A percentile compares a stretch with the other conserved stretches of the same genome.
Evolutionary conservation across 495 filamentous ascomycete species (phyloP).

Genomic region (Xeromyces bisporus): DNA sequence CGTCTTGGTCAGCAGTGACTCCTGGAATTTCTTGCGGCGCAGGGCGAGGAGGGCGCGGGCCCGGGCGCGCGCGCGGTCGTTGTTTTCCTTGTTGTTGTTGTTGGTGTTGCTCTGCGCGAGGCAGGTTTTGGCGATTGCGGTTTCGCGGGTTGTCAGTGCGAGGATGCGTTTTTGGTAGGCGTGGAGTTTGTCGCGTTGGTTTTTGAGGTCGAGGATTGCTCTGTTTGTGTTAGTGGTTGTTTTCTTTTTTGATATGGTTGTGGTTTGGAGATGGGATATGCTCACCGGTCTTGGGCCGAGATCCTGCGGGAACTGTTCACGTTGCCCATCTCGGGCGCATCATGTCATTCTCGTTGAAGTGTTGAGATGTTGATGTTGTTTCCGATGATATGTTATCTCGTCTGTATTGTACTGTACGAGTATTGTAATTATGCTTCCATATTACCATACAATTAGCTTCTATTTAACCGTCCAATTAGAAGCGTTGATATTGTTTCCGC

Average conservation of each 20-base stretch:
- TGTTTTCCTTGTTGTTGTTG: no score
- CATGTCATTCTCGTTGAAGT: slow-evolving; percentile 13
- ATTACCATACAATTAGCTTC: not conserved
- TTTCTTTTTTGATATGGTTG: not conserved
- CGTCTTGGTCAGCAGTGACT: slow-evolving; percentile 74
- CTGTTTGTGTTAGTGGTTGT: slow-evolving; percentile 18
- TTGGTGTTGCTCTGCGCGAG: slow-evolving; percentile 55
- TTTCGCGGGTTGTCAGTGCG: slow-evolving; percentile 68
- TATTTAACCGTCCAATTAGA: slow-evolving; percentile 5
- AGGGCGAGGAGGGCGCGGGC: slow-evolving; percentile 71
- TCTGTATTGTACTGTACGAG: slow-evolving; percentile 7
- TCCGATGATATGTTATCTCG: not conserved
- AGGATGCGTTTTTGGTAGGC: slow-evolving; percentile 85
- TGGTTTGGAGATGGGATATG: not conserved
- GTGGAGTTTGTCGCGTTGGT: slow-evolving; percentile 89
- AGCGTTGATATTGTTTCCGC: not conserved
- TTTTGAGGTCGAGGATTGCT: slow-evolving; percentile 92
- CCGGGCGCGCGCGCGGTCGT: no score
- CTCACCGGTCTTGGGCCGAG: slow-evolving; percentile 53
- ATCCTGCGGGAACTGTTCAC: slow-evolving; percentile 47
- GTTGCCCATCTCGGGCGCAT: slow-evolving; percentile 46
- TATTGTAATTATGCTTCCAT: slow-evolving; percentile 7
- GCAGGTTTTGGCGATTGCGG: slow-evolving; percentile 63
- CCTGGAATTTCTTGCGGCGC: slow-evolving; percentile 92
- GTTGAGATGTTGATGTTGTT: no score